These are phyloP conservation scores for Cnidoscolus chayamansa DNA, from an alignment of 441 rosid species.

Conservation along the genomic window DNA sequence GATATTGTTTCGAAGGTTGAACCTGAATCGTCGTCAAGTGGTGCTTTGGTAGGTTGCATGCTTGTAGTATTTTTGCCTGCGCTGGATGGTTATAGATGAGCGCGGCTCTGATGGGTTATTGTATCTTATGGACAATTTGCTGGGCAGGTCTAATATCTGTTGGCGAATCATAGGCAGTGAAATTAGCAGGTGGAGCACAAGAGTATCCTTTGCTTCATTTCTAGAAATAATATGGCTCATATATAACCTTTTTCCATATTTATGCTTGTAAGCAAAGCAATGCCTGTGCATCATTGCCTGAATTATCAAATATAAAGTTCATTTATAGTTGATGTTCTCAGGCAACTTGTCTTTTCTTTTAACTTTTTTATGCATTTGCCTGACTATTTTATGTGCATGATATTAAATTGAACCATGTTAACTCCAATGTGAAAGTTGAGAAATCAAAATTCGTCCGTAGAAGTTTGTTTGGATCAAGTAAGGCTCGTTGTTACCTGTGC, in stretches of 20 bases:
- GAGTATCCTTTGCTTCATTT: neutral
- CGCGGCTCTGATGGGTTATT: conserved; percentile 11
- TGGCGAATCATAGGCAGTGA: neutral
- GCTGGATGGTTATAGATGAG: neutral
- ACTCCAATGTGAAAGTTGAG: no score
- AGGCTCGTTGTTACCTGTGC: no score
- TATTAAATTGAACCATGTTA: no score
- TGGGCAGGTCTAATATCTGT: conserved; percentile 22
- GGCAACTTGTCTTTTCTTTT: no score
- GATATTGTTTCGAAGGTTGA: neutral
- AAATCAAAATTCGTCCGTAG: no score
- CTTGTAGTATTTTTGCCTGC: conserved; percentile 1
- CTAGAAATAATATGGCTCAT: neutral
- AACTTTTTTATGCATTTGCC: no score
- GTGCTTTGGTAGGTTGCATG: conserved; percentile 4
- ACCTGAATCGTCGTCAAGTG: neutral
- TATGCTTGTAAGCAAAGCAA: neutral
- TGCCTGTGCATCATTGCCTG: neutral
- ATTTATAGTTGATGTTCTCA: neutral
- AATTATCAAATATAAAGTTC: neutral
- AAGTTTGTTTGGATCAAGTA: no score
- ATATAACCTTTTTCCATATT: neutral
- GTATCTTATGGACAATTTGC: conserved; percentile 5
- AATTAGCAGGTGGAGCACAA: neutral
- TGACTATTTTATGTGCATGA: no score